A percentile compares a stretch with the other conserved stretches of the same genome.
phyloP scores from a whole-genome alignment of 2,329 filamentous ascomycete species.

The Plectosphaerella sp. region DNA sequence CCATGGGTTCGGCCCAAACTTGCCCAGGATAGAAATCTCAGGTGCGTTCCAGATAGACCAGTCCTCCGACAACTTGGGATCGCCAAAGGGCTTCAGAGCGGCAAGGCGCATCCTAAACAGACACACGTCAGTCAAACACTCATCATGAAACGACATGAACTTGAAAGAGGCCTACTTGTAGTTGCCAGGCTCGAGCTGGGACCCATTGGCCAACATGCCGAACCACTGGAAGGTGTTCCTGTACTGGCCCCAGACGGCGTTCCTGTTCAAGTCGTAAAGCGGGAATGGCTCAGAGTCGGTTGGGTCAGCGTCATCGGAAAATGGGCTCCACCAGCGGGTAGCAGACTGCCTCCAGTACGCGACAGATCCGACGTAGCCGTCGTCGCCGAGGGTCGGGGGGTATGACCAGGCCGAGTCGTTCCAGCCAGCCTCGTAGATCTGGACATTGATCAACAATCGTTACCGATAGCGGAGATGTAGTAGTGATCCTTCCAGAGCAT shows the following conservation, averaged over 20 bases:
- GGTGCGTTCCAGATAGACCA: slow-evolving; percentile 32
- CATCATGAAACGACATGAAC: not conserved
- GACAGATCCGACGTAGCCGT: slow-evolving; percentile 19
- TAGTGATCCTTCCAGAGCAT: not conserved
- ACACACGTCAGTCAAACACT: not conserved
- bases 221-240: slow-evolving; percentile 32
- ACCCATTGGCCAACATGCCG: slow-evolving; percentile 33
- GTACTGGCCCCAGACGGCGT: slow-evolving; percentile 14
- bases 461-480: too few species aligned
- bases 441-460: not conserved
- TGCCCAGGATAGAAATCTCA: slow-evolving; percentile 15
- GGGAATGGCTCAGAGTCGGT: slow-evolving; percentile 33
- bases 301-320: slow-evolving; percentile 20
- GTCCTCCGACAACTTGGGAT: slow-evolving; percentile 30
- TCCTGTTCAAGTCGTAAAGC: slow-evolving; percentile 23
- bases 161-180: slow-evolving; percentile 25
- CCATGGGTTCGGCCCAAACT: slow-evolving; percentile 2
- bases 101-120: slow-evolving; percentile 28
- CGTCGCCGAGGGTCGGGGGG: slow-evolving; percentile 4
- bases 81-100: slow-evolving; percentile 33
- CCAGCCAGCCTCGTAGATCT: slow-evolving; percentile 5
- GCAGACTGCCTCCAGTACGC: slow-evolving; percentile 25
- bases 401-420: slow-evolving; percentile 1
- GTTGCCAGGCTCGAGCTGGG: slow-evolving; percentile 31
- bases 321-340: slow-evolving; percentile 27